Base-by-base conservation (phyloP, 1,284 basidiomycete genomes). In the Irpex lacteus region DNA sequence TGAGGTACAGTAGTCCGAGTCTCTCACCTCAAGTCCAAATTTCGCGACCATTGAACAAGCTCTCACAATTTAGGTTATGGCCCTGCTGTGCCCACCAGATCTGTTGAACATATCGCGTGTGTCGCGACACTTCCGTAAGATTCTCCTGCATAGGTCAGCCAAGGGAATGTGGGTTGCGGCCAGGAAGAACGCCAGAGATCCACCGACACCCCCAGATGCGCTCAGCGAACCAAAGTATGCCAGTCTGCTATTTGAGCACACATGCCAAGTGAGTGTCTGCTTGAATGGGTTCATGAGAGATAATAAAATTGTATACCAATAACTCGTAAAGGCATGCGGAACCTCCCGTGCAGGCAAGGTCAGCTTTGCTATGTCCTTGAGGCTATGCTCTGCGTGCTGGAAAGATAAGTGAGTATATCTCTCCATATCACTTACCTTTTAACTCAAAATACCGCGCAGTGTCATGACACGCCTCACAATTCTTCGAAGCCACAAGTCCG, bases 81-180 rank as follows among this genome's bases (percentile, higher is more conserved):
- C 60, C 6, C 44, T 70, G 19, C 62, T 74, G 3, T 55, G 63
- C 7, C 73, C 74, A 4, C 55, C 61, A 13, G 72, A 75, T 59
- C 66, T 76, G 5, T 69, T 74, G 5, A 65, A 70, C 19, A 66
- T 75, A 19, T 60, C 72, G 1, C 69, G 74, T 34, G 63, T 67
- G 1, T 71, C 67, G 15, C 70, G 70, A 53, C 58, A 57, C 19
- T 64, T 75, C 21, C 68, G 70, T 15, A 38, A 13, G 11, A 61
- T 62, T 1, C 47, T 71, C n/a, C 49, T 67, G 50, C 47, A 63
- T 8, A 61, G 52, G 47, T 6, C 15, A 1, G 59, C 60, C 11
- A 53, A 59, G 2, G 9, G 7, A 11, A 32, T 65, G 7, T 71
- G 70, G 70, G 58, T 34, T 6, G 58, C 59, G 5, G 61, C 67